Evolutionary conservation across 768 basidiomycete genomes (phyloP).

Genomic region (Crassisporium funariophilum): DNA sequence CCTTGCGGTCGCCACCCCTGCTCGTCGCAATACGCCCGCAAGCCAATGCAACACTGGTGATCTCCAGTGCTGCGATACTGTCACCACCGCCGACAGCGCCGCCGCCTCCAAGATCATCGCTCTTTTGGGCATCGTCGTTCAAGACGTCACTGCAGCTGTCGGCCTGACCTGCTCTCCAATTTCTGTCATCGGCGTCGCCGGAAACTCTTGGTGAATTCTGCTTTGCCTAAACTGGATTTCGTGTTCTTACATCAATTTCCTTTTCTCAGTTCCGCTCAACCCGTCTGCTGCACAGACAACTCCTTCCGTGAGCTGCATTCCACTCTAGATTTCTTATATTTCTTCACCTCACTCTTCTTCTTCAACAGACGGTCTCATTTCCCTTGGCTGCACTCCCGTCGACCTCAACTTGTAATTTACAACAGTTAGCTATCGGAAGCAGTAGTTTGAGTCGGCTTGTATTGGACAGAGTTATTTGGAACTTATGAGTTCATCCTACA

Average conservation of each 20-base stretch:
- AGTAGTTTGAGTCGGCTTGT: too few relatives aligned
- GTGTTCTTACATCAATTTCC: background rate
- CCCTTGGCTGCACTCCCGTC: conserved; percentile 30
- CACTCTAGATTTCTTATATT: background rate
- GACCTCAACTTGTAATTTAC: conserved; percentile 28
- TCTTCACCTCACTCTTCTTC: conserved; percentile 1
- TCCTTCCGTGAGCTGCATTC: conserved; percentile 28
- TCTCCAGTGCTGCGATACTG: conserved; percentile 26
- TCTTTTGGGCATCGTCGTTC: conserved; percentile 19
- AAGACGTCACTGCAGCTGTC: conserved; percentile 24
- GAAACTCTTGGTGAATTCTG: conserved; percentile 23
- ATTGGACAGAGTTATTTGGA: too few relatives aligned
- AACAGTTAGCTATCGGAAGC: too few relatives aligned
- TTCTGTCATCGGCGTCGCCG: conserved; percentile 22
- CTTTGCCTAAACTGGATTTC: background rate
- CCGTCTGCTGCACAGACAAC: conserved; percentile 35
- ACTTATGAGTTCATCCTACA: too few relatives aligned
- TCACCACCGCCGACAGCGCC: conserved; percentile 9
- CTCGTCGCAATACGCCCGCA: conserved; percentile 2
- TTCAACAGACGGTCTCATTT: conserved; percentile 25
- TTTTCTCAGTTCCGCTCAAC: conserved; percentile 23
- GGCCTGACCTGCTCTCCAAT: conserved; percentile 33
- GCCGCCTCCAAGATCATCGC: conserved; percentile 6
- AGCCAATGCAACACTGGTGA: conserved; percentile 17
- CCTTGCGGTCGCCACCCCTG: conserved; percentile 20